These are phyloP conservation scores for Cucumis hystrix DNA, from an alignment of 306 rosid genomes.

Conservation along the genomic window DNA sequence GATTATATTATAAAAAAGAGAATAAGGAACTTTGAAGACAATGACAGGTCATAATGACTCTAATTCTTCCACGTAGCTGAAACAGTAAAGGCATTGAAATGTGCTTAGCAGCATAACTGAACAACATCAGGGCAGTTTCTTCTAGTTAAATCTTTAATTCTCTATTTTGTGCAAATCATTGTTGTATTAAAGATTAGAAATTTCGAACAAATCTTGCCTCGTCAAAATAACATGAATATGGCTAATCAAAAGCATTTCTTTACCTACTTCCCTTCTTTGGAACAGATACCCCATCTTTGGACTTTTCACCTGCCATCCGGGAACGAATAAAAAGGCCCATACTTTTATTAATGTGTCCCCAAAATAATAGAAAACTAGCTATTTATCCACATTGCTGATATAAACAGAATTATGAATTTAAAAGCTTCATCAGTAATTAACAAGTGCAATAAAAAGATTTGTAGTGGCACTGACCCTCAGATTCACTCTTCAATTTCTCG, in stretches of 20 bases:
- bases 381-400: conserved; percentile 39
- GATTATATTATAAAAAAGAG: not conserved
- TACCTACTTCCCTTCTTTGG: conserved; percentile 99
- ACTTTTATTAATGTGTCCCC: conserved; percentile 79
- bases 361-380: conserved; percentile 46
- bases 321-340: conserved; percentile 98
- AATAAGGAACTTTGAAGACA: not conserved
- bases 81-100: not conserved
- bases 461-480: conserved; percentile 52
- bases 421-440: conserved; percentile 9
- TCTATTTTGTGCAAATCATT: conserved; percentile 20
- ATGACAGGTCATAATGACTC: not conserved
- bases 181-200: conserved; percentile 13
- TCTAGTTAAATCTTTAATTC: not conserved
- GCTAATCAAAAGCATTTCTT: conserved; percentile 93
- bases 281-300: conserved; percentile 99
- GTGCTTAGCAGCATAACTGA: not conserved
- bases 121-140: not conserved
- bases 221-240: conserved; percentile 54
- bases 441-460: conserved; percentile 11
- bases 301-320: conserved; percentile 99
- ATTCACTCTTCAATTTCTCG: conserved; percentile 49
- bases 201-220: conserved; percentile 38
- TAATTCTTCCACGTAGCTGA: not conserved
- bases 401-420: conserved; percentile 20